Evolutionary conservation across 164 flowering plant species (phyloP).

Genomic region (Piper betle): DNA sequence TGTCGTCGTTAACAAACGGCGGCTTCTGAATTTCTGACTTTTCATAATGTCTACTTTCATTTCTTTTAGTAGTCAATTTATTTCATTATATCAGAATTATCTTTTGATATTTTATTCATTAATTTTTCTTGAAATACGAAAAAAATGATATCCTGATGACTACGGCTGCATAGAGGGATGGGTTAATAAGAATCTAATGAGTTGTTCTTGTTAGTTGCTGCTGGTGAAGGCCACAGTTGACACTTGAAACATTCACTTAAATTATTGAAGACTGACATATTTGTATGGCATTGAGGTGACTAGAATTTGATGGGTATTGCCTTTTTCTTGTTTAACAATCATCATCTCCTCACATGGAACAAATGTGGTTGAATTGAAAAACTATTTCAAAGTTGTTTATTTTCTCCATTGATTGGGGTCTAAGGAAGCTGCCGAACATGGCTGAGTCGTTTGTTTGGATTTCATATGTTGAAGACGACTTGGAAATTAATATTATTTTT

Average conservation of each 20-base stretch:
- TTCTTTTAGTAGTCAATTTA: no score
- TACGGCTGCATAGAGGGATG: slow-evolving; percentile 20
- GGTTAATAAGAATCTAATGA: neutral
- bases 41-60: no score
- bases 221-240: neutral
- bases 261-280: no score
- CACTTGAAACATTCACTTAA: no score
- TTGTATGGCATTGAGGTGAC: no score
- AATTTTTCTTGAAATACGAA: neutral
- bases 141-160: neutral
- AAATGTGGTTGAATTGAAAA: neutral
- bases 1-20: neutral
- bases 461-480: neutral
- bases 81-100: no score
- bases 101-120: no score
- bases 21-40: no score
- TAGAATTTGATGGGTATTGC: neutral
- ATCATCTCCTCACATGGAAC: neutral
- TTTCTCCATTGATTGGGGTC: neutral
- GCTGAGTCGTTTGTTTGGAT: neutral
- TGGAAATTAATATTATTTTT: no score
- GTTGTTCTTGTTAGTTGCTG: neutral
- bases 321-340: neutral
- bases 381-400: no score
- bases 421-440: neutral